phyloP scores from a whole-genome alignment of 106 monocot genomes.

The Dactylorhiza incarnata region DNA sequence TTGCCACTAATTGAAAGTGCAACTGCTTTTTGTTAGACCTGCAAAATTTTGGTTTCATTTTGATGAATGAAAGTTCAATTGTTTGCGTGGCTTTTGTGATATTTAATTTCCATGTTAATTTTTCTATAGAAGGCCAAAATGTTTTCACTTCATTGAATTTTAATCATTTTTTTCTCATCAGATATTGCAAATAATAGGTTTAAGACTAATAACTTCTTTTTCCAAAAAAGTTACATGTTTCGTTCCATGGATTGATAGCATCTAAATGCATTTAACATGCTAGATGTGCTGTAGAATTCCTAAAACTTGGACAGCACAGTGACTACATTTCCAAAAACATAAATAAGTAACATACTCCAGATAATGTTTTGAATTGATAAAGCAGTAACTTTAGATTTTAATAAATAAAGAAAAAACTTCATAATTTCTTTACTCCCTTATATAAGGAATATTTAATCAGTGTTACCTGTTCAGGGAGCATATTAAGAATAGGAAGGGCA shows the following conservation, averaged over 20 bases:
- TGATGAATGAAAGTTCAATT: not conserved
- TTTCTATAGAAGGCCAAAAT: not conserved
- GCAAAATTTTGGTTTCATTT: not conserved
- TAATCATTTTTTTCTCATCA: not conserved
- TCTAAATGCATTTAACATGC: not conserved
- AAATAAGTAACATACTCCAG: not conserved
- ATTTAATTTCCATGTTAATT: not conserved
- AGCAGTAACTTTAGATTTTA: not conserved
- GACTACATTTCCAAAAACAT: not conserved
- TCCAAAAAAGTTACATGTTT: not conserved
- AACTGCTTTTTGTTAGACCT: not conserved
- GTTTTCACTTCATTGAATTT: not conserved
- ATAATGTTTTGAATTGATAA: not conserved
- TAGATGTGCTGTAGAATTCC: not conserved
- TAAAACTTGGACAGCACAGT: not conserved
- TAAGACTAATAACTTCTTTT: not conserved
- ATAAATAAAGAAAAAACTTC: not conserved
- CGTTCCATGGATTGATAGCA: not conserved
- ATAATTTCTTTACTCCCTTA: not conserved
- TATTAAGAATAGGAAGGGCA: slow-evolving; percentile 17
- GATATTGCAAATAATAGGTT: not conserved
- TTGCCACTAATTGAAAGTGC: not conserved
- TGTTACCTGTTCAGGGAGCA: slow-evolving; percentile 35
- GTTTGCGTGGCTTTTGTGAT: not conserved
- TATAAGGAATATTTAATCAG: not conserved